These are phyloP conservation scores for Aspergillus sp. DNA, from an alignment of 2,329 filamentous ascomycete genomes.

Conservation along the genomic window DNA sequence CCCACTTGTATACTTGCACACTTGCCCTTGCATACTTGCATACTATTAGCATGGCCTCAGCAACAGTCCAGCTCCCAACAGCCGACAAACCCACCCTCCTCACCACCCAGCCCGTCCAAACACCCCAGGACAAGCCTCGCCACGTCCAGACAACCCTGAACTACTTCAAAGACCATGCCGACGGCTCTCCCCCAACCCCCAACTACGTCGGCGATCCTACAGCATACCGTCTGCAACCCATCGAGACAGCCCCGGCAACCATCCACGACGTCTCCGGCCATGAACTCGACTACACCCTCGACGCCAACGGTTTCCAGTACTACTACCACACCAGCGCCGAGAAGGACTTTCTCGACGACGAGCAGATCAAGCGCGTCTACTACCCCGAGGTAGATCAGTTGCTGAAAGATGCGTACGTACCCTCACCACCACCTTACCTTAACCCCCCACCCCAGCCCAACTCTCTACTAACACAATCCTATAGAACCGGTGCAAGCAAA, in stretches of 20 bases:
- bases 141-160: conserved; percentile 47
- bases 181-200: conserved; percentile 44
- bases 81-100: conserved; percentile 10
- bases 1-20: not conserved
- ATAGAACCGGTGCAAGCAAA: conserved; percentile 42
- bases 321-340: conserved; percentile 42
- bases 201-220: conserved; percentile 36
- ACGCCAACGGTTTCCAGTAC: conserved; percentile 48
- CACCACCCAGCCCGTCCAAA: conserved; percentile 15
- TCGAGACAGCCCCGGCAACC: conserved; percentile 37
- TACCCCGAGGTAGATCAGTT: conserved; percentile 51
- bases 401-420: conserved; percentile 40
- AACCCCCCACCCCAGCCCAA: no score
- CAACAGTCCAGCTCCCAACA: conserved; percentile 26
- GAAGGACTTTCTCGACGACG: conserved; percentile 43
- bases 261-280: conserved; percentile 45
- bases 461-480: not conserved
- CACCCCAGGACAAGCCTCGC: conserved; percentile 23
- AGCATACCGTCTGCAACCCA: conserved; percentile 43
- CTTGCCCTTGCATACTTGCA: not conserved
- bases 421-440: not conserved
- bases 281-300: conserved; percentile 45
- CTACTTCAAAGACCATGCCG: conserved; percentile 46
- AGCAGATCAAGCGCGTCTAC: conserved; percentile 42
- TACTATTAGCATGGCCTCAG: conserved; percentile 28